phyloP scores from a whole-genome alignment of 2,329 filamentous ascomycete genomes.

The Talaromyces sp. region DNA sequence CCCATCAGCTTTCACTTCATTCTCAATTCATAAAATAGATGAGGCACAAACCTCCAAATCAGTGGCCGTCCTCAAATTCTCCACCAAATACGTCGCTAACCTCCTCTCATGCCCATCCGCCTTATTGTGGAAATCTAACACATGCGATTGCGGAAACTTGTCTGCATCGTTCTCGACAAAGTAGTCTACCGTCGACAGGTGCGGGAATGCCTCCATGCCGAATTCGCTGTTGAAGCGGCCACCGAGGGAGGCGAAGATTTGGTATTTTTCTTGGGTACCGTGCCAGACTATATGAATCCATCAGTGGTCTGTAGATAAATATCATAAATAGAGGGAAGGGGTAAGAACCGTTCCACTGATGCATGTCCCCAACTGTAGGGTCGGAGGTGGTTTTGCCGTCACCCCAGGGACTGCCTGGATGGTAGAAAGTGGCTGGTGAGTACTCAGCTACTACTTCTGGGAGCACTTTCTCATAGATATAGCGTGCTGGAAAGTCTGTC shows the following conservation, averaged over 20 bases:
- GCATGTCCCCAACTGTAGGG: constrained; percentile 75
- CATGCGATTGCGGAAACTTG: constrained; percentile 73
- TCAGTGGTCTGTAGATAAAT: not conserved
- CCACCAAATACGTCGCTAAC: constrained; percentile 66
- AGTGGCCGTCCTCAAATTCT: constrained; percentile 44
- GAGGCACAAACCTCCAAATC: constrained; percentile 14
- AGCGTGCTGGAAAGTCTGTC: constrained; percentile 81
- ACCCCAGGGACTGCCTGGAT: constrained; percentile 55
- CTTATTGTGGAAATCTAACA: constrained; percentile 88
- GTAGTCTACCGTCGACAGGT: constrained; percentile 62
- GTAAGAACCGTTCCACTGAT: constrained; percentile 71
- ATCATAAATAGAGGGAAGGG: not conserved
- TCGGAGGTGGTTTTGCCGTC: constrained; percentile 66
- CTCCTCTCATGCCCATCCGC: constrained; percentile 78
- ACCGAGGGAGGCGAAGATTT: constrained; percentile 65
- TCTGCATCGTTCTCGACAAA: constrained; percentile 68
- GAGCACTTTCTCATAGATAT: constrained; percentile 78
- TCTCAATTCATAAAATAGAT: no score
- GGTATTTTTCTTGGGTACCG: constrained; percentile 77
- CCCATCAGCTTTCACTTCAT: not conserved
- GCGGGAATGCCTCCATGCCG: constrained; percentile 80
- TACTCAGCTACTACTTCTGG: constrained; percentile 65
- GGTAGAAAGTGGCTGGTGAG: constrained; percentile 55
- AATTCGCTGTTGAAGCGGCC: constrained; percentile 87
- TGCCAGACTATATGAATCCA: constrained; percentile 62